These are phyloP conservation scores for Aspergillus ostianus DNA, from an alignment of 495 filamentous ascomycete species.

Conservation along the genomic window DNA sequence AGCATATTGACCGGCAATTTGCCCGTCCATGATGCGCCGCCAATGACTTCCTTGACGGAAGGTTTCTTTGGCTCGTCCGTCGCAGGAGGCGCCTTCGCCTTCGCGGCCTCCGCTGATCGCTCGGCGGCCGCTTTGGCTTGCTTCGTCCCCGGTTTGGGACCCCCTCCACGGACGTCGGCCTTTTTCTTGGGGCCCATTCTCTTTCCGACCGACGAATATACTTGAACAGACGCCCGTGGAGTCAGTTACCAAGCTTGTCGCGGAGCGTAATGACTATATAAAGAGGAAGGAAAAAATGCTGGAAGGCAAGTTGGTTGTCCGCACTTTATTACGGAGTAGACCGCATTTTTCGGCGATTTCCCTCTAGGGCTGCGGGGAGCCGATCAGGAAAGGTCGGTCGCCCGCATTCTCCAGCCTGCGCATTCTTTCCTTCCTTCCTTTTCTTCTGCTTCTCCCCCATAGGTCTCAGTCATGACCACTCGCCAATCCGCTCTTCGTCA, in stretches of 20 bases:
- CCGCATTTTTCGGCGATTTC: slow-evolving; percentile 19
- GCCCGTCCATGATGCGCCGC: slow-evolving; percentile 94
- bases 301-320: slow-evolving; percentile 23
- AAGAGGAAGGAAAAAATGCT: slow-evolving; percentile 14
- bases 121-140: slow-evolving; percentile 45
- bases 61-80: slow-evolving; percentile 72
- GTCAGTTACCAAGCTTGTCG: slow-evolving; percentile 4
- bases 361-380: slow-evolving; percentile 14
- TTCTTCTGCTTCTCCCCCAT: background rate
- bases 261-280: slow-evolving; percentile 1
- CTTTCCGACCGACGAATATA: background rate
- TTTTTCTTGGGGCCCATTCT: slow-evolving; percentile 48
- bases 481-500: background rate
- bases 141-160: slow-evolving; percentile 45
- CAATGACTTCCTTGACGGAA: slow-evolving; percentile 83
- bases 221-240: slow-evolving; percentile 25
- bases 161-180: slow-evolving; percentile 38
- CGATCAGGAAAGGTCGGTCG: background rate
- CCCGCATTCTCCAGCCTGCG: background rate
- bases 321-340: slow-evolving; percentile 26
- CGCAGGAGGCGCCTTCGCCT: slow-evolving; percentile 33
- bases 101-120: slow-evolving; percentile 26
- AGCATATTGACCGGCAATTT: slow-evolving; percentile 93
- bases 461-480: background rate
- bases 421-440: background rate